Conservation (phyloP, 2,329 filamentous ascomycete species). For the Pseudocercospora vitis region DNA sequence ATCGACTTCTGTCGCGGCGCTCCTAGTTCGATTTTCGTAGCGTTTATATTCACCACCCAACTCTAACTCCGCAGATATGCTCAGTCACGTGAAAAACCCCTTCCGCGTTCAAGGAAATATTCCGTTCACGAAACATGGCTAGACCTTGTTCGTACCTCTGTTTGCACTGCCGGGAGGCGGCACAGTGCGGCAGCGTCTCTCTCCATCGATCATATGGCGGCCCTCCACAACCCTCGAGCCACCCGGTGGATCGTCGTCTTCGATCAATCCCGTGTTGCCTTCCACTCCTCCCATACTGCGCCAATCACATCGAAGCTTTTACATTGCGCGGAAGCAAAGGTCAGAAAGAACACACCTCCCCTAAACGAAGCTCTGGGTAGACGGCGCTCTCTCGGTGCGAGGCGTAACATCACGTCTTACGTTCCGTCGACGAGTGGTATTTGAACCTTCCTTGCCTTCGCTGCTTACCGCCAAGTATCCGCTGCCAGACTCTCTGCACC, state of each 20-base stretch:
- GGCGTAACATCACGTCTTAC: background rate
- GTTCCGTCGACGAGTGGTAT: slow-evolving; percentile 16
- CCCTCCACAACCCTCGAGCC: background rate
- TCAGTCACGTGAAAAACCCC: no score
- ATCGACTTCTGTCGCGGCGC: no score
- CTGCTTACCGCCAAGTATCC: background rate
- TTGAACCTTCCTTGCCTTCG: slow-evolving; percentile 7
- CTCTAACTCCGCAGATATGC: no score
- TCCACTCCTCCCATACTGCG: background rate
- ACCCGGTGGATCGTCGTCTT: background rate
- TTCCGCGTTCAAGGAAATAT: background rate
- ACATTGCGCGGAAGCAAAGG: slow-evolving; percentile 20
- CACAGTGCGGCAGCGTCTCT: no score
- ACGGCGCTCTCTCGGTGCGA: slow-evolving; percentile 10
- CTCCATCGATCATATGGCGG: background rate
- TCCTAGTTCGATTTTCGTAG: no score
- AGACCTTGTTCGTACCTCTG: background rate
- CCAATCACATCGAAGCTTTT: slow-evolving; percentile 21
- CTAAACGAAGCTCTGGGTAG: slow-evolving; percentile 1
- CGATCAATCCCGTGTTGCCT: background rate
- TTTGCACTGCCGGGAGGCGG: no score
- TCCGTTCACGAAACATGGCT: background rate
- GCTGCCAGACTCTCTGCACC: no score
- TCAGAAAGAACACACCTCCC: background rate
- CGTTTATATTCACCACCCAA: no score